Evolutionary conservation across 169 alveolate species (phyloP).

Genomic region (Eimeria sp.): DNA sequence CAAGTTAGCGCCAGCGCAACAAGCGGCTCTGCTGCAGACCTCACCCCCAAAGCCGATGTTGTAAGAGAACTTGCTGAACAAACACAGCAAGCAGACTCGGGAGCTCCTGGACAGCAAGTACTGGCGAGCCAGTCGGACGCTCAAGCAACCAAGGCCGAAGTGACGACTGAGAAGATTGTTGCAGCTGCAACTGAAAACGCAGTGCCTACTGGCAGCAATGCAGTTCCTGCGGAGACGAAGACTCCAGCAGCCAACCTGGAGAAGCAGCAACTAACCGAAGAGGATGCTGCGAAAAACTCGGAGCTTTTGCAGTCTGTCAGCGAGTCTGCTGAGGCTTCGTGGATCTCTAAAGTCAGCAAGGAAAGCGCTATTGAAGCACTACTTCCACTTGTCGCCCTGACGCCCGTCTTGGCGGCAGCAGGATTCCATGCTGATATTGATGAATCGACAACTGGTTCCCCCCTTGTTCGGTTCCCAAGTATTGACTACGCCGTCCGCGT

Average conservation of each 20-base stretch:
- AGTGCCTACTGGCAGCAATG: not conserved
- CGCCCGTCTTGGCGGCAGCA: conserved; percentile 60
- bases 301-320: conserved; percentile 68
- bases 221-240: not conserved
- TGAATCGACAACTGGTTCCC: conserved; percentile 20
- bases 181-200: conserved; percentile 14
- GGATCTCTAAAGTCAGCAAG: conserved; percentile 63
- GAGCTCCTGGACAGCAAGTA: conserved; percentile 13
- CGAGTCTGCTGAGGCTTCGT: conserved; percentile 69
- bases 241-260: not conserved
- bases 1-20: conserved; percentile 7
- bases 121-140: conserved; percentile 50
- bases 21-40: conserved; percentile 64
- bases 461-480: conserved; percentile 69
- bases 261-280: conserved; percentile 45
- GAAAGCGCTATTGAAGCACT: conserved; percentile 57
- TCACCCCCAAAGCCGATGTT: conserved; percentile 28
- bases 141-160: conserved; percentile 29
- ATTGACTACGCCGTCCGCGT: conserved; percentile 65
- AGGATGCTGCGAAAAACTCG: conserved; percentile 46
- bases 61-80: conserved; percentile 29
- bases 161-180: conserved; percentile 31
- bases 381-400: conserved; percentile 51
- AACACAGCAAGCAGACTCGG: conserved; percentile 40
- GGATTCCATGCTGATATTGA: conserved; percentile 66